Evolutionary conservation across 2,329 filamentous ascomycete species (phyloP).

Genomic region (Botryosphaeria dothidea): DNA sequence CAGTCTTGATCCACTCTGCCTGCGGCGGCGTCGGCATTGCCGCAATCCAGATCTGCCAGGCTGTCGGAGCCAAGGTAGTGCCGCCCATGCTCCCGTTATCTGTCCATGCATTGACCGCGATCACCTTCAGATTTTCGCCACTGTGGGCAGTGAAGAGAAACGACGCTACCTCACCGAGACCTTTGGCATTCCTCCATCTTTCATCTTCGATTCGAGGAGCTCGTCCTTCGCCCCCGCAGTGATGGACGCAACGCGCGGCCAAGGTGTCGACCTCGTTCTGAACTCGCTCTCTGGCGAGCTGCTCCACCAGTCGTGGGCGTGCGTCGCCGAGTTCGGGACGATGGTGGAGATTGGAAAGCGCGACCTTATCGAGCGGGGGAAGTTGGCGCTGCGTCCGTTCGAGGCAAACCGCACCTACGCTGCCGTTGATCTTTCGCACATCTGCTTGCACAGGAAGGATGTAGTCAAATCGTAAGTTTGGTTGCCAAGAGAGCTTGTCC

Average conservation of each 20-base stretch:
- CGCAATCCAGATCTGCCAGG: conserved; percentile 23
- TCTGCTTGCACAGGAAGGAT: neutral
- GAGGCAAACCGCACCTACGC: neutral
- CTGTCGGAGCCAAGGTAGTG: conserved; percentile 25
- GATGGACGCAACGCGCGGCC: conserved; percentile 27
- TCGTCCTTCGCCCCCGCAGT: conserved; percentile 27
- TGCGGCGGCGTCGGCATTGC: conserved; percentile 27
- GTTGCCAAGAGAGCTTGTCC: neutral
- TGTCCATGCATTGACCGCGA: neutral
- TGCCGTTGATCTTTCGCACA: conserved; percentile 15
- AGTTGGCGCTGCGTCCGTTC: conserved; percentile 10
- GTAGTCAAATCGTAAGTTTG: neutral
- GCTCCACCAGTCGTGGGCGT: conserved; percentile 39
- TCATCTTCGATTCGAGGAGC: conserved; percentile 31
- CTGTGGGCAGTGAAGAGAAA: conserved; percentile 15
- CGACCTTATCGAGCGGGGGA: conserved; percentile 21
- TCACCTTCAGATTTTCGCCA: conserved; percentile 17
- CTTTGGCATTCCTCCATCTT: conserved; percentile 22
- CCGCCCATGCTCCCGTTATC: too few species aligned
- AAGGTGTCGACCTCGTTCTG: conserved; percentile 33
- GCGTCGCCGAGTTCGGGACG: conserved; percentile 37
- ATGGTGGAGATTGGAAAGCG: conserved; percentile 27
- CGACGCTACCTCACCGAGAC: neutral
- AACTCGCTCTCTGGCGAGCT: conserved; percentile 28
- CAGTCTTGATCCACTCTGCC: conserved; percentile 23